Conservation (phyloP, 108 stramenopile genomes). For the Stephanodiscus minutulus region DNA sequence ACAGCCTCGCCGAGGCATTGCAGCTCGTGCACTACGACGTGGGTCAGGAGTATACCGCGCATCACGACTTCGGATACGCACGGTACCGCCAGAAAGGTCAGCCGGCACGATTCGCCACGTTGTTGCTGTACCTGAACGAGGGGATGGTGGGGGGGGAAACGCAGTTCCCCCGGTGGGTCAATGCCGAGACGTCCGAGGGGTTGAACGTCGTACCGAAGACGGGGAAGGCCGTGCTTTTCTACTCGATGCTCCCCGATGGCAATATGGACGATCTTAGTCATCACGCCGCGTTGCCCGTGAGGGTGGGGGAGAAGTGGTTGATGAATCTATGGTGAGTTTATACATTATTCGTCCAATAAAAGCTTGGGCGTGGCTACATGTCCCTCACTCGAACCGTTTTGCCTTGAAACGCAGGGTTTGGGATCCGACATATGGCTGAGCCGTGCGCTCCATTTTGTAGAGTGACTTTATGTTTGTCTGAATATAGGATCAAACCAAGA, state of each 20-base stretch:
- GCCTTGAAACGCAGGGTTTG: neutral
- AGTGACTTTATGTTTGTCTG: too few species aligned
- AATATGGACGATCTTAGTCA: conserved; percentile 88
- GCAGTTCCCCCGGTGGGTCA: conserved; percentile 80
- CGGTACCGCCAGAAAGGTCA: conserved; percentile 51
- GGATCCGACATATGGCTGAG: conserved; percentile 4
- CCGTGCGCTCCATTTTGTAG: too few species aligned
- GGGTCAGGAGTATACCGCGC: conserved; percentile 86
- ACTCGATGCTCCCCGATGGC: conserved; percentile 89
- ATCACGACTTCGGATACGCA: conserved; percentile 88
- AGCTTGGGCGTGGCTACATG: too few species aligned
- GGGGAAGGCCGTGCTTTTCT: conserved; percentile 89
- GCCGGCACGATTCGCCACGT: conserved; percentile 74
- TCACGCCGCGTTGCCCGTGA: conserved; percentile 82
- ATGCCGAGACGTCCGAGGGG: conserved; percentile 69
- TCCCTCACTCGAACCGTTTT: neutral
- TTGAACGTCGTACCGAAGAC: conserved; percentile 62
- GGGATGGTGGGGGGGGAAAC: conserved; percentile 78
- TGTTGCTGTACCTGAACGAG: conserved; percentile 86
- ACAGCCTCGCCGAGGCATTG: conserved; percentile 70
- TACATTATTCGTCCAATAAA: neutral
- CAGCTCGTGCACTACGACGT: conserved; percentile 89
- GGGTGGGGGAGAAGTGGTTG: conserved; percentile 78
- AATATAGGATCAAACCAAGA: too few species aligned
- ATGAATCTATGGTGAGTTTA: conserved; percentile 64